These are phyloP conservation scores for Cinnamomum micranthum DNA, from an alignment of 164 flowering plant genomes.

Conservation along the genomic window DNA sequence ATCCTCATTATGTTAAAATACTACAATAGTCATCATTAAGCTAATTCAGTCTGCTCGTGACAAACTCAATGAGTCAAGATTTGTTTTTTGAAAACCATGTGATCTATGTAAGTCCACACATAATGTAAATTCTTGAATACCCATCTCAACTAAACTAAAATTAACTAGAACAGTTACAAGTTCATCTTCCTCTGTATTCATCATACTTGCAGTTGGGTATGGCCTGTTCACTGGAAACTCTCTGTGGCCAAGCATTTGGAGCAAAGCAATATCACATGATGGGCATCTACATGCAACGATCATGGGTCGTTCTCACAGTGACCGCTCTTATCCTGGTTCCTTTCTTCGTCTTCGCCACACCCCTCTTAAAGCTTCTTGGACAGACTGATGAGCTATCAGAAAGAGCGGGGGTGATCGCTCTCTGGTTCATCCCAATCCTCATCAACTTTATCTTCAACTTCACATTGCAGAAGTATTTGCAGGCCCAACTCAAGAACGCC, in stretches of 20 bases:
- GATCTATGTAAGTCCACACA: neutral
- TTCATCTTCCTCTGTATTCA: neutral
- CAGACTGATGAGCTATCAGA: slow-evolving; percentile 31
- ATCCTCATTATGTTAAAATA: too few species aligned
- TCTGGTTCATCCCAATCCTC: slow-evolving; percentile 38
- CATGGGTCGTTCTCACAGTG: slow-evolving; percentile 46
- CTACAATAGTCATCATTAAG: too few species aligned
- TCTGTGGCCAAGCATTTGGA: slow-evolving; percentile 70
- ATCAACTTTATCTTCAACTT: slow-evolving; percentile 30
- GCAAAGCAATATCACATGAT: slow-evolving; percentile 55
- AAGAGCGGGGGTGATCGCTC: slow-evolving; percentile 28
- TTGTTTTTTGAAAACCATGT: too few species aligned
- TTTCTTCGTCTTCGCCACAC: slow-evolving; percentile 35
- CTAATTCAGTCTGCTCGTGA: too few species aligned
- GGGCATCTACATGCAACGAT: slow-evolving; percentile 60
- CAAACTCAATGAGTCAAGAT: neutral
- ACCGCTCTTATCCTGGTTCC: slow-evolving; percentile 32
- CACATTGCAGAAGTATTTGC: slow-evolving; percentile 51
- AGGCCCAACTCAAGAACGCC: slow-evolving; percentile 51
- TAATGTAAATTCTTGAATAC: neutral
- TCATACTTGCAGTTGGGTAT: slow-evolving; percentile 47
- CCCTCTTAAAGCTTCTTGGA: slow-evolving; percentile 38
- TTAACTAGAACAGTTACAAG: too few species aligned
- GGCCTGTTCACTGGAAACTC: slow-evolving; percentile 60
- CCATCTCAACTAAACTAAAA: neutral